A percentile compares a stretch with the other conserved stretches of the same genome.
Conservation (phyloP, 148 eudicot species). For the Polygonum aviculare region DNA sequence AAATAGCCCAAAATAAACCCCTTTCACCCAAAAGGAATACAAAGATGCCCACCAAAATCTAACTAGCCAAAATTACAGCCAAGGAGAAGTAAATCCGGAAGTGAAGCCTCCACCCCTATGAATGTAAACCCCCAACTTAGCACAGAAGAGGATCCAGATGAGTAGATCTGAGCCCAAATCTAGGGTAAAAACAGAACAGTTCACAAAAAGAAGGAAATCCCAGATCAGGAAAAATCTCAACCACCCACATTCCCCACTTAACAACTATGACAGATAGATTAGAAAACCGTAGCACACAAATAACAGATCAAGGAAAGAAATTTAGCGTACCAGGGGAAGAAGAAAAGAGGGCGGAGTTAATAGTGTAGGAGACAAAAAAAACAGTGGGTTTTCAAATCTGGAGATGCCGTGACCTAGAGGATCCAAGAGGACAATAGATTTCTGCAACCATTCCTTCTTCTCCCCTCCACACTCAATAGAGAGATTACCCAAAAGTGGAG, state of each 20-base stretch:
- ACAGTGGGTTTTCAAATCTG: constrained; percentile 22
- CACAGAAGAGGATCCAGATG: constrained; percentile 1
- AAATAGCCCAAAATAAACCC: not conserved
- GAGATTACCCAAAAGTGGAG: not conserved
- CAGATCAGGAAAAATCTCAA: constrained; percentile 17
- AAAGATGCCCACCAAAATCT: not conserved
- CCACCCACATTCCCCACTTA: constrained; percentile 27
- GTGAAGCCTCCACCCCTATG: not conserved
- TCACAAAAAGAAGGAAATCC: constrained; percentile 11
- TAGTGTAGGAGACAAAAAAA: constrained; percentile 11
- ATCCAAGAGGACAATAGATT: constrained; percentile 22
- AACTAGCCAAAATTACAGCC: not conserved
- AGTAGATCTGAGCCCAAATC: constrained; percentile 32
- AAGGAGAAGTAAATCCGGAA: constrained; percentile 9
- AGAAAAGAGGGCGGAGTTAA: not conserved
- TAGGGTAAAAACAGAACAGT: constrained; percentile 13
- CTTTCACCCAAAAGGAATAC: not conserved
- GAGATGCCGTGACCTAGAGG: constrained; percentile 21
- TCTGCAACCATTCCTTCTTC: constrained; percentile 8
- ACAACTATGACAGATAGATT: constrained; percentile 16
- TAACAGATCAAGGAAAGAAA: constrained; percentile 1
- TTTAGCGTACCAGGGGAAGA: constrained; percentile 16
- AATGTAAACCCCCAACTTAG: constrained; percentile 6
- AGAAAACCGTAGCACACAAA: constrained; percentile 14
- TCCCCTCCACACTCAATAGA: not conserved